Conservation (phyloP, 2,329 filamentous ascomycete species). For the Didymella sp. region DNA sequence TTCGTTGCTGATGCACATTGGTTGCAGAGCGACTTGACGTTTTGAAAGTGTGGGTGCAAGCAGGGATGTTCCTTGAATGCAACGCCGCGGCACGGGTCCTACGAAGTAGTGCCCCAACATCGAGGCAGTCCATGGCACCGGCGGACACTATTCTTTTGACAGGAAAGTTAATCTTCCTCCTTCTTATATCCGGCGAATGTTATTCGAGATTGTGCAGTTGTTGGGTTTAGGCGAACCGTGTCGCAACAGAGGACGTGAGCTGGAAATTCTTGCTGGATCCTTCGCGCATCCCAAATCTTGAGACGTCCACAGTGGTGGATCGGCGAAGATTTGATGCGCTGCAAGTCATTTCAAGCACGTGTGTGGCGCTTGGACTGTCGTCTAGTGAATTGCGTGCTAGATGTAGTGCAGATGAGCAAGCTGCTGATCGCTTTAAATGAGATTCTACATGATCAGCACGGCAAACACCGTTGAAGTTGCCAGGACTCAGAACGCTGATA, state of each 20-base stretch:
- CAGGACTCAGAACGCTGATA: not conserved
- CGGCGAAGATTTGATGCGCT: constrained; percentile 1
- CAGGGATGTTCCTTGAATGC: constrained; percentile 6
- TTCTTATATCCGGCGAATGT: constrained; percentile 1
- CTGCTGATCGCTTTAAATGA: constrained; percentile 2
- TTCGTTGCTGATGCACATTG: not conserved
- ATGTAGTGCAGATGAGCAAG: constrained; percentile 2
- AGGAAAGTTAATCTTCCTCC: not conserved
- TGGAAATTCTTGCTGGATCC: constrained; percentile 7
- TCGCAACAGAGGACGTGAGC: not conserved
- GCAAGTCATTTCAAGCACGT: not conserved
- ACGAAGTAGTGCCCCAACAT: constrained; percentile 6
- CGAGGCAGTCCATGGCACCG: not conserved
- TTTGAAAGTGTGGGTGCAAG: constrained; percentile 10
- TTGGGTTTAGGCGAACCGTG: not conserved
- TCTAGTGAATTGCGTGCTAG: not conserved
- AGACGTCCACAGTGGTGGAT: not conserved
- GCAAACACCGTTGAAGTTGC: not conserved
- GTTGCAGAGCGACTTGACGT: constrained; percentile 3
- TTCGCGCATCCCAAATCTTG: constrained; percentile 9
- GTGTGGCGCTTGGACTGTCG: not conserved
- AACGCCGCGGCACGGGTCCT: constrained; percentile 5
- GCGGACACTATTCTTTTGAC: constrained; percentile 12
- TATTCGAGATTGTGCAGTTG: not conserved
- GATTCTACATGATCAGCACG: constrained; percentile 10